Base-by-base conservation (phyloP, 208 protist genomes). In the Leishmania lainsoni region DNA sequence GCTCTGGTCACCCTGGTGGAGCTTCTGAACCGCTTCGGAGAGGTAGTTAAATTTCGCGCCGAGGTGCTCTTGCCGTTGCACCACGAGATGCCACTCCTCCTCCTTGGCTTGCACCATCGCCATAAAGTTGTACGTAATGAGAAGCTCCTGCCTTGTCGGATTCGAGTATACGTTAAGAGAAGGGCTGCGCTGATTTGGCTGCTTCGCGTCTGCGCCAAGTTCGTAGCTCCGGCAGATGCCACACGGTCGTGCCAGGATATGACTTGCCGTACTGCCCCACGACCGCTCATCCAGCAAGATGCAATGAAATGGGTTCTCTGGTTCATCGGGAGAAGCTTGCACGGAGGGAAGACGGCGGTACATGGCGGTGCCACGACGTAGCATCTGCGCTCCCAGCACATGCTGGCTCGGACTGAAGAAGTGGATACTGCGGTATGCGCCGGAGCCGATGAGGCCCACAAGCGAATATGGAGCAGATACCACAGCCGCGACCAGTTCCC, bases 21-120 rank as follows among this genome's bases (percentile, higher is more conserved):
- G 86, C 35, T 84, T 82, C 84, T 93, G 88, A 61, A 87, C 84
- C 20, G 91, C 91, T 20, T 93, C 88, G 9, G 86, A 85, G 39
- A 92, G 83, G 61, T 88, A 92, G 39, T 84, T 56, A 70, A 93
- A 95, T 52, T 87, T 78, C 22, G 81, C 75, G 49, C 87, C 89
- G 16, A 90, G 83, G 17, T 80, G 69, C 78, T 95, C 91, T 49
- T 90, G 86, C 69, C 86, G 80, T 78, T 92, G 87, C 45, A 90
- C 89, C 3, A 92, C 89, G 12, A 93, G 89, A 72, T 95, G 91
- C 89, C 89, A 95, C 84, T 95, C 91, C 75, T 93, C 89, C 58
- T 95, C 85, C 70, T 89, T 89, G 32, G 82, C 83, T 32, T 86
- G 79, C 35, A 92, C 32, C 48, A 82, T 69, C 26, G 58, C 78